Base-by-base conservation (phyloP, 495 filamentous ascomycete species). In the Talaromyces trachyspermus region DNA sequence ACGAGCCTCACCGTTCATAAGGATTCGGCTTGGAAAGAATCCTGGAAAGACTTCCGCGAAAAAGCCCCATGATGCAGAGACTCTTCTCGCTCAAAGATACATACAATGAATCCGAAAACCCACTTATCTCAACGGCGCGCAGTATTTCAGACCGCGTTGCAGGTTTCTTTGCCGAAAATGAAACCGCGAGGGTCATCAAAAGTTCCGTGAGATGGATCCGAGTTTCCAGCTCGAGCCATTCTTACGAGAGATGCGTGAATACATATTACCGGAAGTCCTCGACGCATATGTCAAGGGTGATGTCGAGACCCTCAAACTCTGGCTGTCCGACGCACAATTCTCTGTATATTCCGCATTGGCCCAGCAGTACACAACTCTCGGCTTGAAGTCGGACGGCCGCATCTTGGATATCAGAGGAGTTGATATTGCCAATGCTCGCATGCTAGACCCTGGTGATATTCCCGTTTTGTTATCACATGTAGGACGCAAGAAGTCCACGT, bases 281-380 rank as follows among this genome's bases (percentile, higher is more conserved):
- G 92, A 98, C 56, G 94, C 94, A 4, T 98, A 98, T 52, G 92
- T 97, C 43, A 96, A 94, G 71, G 92, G 89, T 43, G 94, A 98
- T 60, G 74, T 81, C 12, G 89, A 94, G 59, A 90, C 86, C 0
- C 73, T 98, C 30, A 90, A 89, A 64, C 76, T 91, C 11, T 98
- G 92, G 92, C 81, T 98, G 5, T 92, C 86, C 0, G 94, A 89
- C 26, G 89, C 92, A 2, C 92, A 98, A 61, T 97, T 82, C 66
- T 84, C 83, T 24, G 92, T 98, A 53, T 98, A 97, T 60, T 83
- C 87, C 52, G 94, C 94, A 23, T 72, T 98, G 44, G 85, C 89
- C 39, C 86, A 95, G 65, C 92, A 98, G 66, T 96, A 96, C 64
- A 88, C 88, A 18, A 86, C 84, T 25, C 87, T 88, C 2, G 94